Conservation (phyloP, 2,329 filamentous ascomycete species). For the Hymenotorrendiella dingleyae region DNA sequence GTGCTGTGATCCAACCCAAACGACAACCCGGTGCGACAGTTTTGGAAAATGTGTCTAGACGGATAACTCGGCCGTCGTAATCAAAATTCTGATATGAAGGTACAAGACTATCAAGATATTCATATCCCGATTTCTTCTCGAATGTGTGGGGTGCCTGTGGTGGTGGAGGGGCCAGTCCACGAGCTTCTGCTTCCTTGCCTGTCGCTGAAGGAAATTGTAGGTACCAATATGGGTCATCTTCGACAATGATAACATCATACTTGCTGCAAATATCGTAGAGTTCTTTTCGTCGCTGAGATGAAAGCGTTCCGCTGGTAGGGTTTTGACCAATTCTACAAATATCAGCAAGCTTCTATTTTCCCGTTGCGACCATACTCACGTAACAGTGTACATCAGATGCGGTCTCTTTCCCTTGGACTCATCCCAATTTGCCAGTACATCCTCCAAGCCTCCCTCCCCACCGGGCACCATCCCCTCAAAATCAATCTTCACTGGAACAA, state of each 20-base stretch:
- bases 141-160: slow-evolving; percentile 23
- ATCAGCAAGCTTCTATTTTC: slow-evolving; percentile 7
- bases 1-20: slow-evolving; percentile 83
- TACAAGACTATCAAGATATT: slow-evolving; percentile 75
- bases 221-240: slow-evolving; percentile 96
- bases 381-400: slow-evolving; percentile 84
- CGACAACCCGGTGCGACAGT: slow-evolving; percentile 85
- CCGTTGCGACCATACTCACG: slow-evolving; percentile 47
- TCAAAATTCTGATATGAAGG: slow-evolving; percentile 81
- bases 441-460: slow-evolving; percentile 67
- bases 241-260: slow-evolving; percentile 85
- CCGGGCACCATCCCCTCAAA: slow-evolving; percentile 70
- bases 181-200: slow-evolving; percentile 29
- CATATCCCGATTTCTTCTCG: slow-evolving; percentile 55
- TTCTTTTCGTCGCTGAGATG: slow-evolving; percentile 66
- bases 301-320: slow-evolving; percentile 72
- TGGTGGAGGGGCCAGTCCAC: slow-evolving; percentile 30
- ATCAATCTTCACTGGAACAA: slow-evolving; percentile 71
- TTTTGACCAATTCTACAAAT: slow-evolving; percentile 73
- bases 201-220: slow-evolving; percentile 77
- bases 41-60: slow-evolving; percentile 91
- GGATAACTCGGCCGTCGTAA: slow-evolving; percentile 77
- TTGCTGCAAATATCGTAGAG: slow-evolving; percentile 75
- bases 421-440: slow-evolving; percentile 82
- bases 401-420: slow-evolving; percentile 65